Evolutionary conservation across 179 eudicot species (phyloP).

Genomic region (Camellia oleifera): DNA sequence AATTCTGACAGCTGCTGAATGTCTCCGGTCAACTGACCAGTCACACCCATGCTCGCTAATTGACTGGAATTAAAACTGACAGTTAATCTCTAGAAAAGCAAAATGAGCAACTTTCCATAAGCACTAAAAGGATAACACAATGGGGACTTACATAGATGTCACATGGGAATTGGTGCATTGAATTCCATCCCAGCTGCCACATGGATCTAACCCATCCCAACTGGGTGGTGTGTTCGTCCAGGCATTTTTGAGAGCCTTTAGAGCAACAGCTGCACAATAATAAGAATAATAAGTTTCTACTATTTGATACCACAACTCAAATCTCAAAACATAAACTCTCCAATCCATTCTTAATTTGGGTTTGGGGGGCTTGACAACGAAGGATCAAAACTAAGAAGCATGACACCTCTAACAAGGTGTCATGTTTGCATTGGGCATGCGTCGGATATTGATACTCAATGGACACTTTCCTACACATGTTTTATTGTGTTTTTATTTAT

Average conservation of each 20-base stretch:
- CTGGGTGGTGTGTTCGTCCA: constrained; percentile 31
- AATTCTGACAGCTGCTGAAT: constrained; percentile 48
- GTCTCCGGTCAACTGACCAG: constrained; percentile 63
- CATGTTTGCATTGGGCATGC: too few species aligned
- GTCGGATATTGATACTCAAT: too few species aligned
- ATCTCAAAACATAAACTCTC: background rate
- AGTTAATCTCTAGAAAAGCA: constrained; percentile 8
- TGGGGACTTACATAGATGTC: constrained; percentile 47
- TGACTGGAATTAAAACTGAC: constrained; percentile 34
- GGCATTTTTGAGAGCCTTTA: constrained; percentile 18
- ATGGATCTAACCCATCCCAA: constrained; percentile 37
- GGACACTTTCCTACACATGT: too few species aligned
- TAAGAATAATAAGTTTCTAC: background rate
- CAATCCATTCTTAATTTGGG: background rate
- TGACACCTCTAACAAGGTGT: too few species aligned
- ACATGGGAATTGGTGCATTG: constrained; percentile 47
- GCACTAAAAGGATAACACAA: background rate
- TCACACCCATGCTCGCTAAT: constrained; percentile 47
- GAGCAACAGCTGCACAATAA: constrained; percentile 18
- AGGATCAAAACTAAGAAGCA: background rate
- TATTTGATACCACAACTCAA: background rate
- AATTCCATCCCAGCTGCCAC: constrained; percentile 66
- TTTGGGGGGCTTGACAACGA: background rate
- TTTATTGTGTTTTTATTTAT: too few species aligned
- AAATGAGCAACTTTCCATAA: background rate